Evolutionary conservation across 31 red algal species (phyloP), one percentile per base, ranked within the genome.

Genomic region (Odonthalia washingtoniensis): DNA sequence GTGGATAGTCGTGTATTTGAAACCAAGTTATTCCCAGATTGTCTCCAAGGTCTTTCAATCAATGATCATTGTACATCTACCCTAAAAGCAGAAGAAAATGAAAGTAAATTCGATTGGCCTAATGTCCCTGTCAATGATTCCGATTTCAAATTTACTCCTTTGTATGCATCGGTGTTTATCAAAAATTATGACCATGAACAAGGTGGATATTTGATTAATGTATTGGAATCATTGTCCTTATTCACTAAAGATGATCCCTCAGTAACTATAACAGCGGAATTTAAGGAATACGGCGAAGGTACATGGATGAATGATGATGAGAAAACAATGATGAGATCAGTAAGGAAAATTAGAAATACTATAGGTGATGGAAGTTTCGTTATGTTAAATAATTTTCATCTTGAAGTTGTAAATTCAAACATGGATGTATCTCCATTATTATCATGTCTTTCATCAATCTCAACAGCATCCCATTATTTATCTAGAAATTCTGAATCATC

Each of bases 1-100:
- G 63, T 91, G 3, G 95, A 97, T 63, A 88, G 92, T 46, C 81
- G 78, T 31, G 78, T 83, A 28, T 86, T 95, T 65, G 28, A 12
- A 35, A 88, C 87, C 34, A 41, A 67, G 49, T 61, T 90, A 24
- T 90, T 87, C 45, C 35, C 28, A 17, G 82, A 75, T 43, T 86
- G 87, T 65, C 49, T 36, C 4, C 82, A 72, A 40, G 80, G 30
- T 53, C 64, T 42, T 35, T 5, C 72, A 35, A 6, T 35, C 5
- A 42, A 84, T 64, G 49, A 61, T 36, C 28, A 1, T 26, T 12
- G 75, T 78, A 26, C 36, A 79, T 26, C 17, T 5, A 1, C 1
- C 28, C 46, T n/a, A 2, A 38, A 83, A 27, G 46, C 89, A 17
- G 36, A 89, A 0, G 30, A 46, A 2, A 75, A 49, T 1, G 61